These are phyloP conservation scores for Citrus trifoliata DNA, from an alignment of 345 rosid species.

Conservation along the genomic window DNA sequence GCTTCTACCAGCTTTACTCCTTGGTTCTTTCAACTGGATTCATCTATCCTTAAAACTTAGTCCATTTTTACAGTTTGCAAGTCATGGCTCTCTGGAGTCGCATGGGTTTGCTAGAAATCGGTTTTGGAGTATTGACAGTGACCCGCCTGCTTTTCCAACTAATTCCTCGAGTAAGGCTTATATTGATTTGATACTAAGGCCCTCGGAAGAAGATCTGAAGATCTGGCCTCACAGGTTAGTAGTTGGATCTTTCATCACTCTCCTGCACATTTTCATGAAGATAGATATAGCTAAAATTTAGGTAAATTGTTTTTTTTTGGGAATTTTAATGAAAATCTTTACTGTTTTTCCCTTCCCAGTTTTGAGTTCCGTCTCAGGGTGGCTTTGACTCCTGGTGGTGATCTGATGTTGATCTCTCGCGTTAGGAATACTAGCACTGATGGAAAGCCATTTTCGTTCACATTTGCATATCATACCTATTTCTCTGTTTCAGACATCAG, in stretches of 20 bases:
- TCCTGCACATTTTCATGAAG: neutral
- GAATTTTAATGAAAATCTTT: neutral
- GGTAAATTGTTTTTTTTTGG: neutral
- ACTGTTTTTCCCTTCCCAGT: conserved; percentile 30
- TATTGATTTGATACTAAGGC: conserved; percentile 75
- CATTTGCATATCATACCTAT: conserved; percentile 95
- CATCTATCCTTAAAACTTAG: conserved; percentile 6
- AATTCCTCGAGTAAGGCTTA: conserved; percentile 43
- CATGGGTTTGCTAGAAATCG: conserved; percentile 97
- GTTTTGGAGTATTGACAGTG: conserved; percentile 72
- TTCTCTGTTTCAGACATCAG: conserved; percentile 95
- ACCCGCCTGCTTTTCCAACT: conserved; percentile 69
- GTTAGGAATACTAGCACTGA: conserved; percentile 76
- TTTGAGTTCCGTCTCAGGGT: conserved; percentile 89
- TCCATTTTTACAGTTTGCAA: conserved; percentile 59
- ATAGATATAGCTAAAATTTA: neutral
- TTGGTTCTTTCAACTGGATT: conserved; percentile 22
- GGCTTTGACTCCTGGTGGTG: conserved; percentile 76
- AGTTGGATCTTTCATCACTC: conserved; percentile 7
- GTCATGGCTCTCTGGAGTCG: conserved; percentile 58
- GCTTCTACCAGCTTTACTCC: conserved; percentile 11
- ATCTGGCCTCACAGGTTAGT: conserved; percentile 81
- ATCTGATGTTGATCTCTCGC: conserved; percentile 81
- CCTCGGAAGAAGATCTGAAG: conserved; percentile 80
- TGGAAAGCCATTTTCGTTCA: conserved; percentile 85